Evolutionary conservation across 176 grass and related monocot genomes (phyloP).

Genomic region (Elaeis guineensis): DNA sequence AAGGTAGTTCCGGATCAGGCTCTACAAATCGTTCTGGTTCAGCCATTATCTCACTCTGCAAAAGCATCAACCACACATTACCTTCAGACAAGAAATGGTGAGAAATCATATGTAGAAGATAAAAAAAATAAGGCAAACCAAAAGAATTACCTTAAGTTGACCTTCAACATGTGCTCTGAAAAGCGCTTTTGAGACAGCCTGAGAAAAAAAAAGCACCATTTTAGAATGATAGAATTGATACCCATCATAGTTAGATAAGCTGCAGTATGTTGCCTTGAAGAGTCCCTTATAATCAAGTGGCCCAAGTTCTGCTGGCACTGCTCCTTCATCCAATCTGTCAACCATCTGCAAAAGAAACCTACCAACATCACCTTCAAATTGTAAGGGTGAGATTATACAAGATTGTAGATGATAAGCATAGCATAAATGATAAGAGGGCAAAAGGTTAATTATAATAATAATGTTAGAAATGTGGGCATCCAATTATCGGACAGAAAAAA

Average conservation of each 20-base stretch:
- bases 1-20: conserved; percentile 89
- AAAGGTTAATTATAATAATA: too few relatives aligned
- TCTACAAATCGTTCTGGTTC: conserved; percentile 95
- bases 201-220: conserved; percentile 24
- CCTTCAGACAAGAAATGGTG: conserved; percentile 21
- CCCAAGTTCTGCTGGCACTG: conserved; percentile 65
- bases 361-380: background rate
- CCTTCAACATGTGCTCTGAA: conserved; percentile 99
- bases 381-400: background rate
- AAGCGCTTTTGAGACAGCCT: conserved; percentile 84
- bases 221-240: conserved; percentile 21
- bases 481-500: too few relatives aligned
- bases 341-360: conserved; percentile 64
- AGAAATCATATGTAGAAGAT: conserved; percentile 17
- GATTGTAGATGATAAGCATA: too few relatives aligned
- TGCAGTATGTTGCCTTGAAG: conserved; percentile 49
- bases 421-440: too few relatives aligned
- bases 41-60: conserved; percentile 96
- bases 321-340: conserved; percentile 90
- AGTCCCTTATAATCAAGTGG: conserved; percentile 88
- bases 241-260: conserved; percentile 14
- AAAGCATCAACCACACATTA: conserved; percentile 25
- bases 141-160: conserved; percentile 74
- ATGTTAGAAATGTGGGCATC: too few relatives aligned
- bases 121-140: background rate